Base-by-base conservation (phyloP, 495 filamentous ascomycete species). In the Neurospora sp. region DNA sequence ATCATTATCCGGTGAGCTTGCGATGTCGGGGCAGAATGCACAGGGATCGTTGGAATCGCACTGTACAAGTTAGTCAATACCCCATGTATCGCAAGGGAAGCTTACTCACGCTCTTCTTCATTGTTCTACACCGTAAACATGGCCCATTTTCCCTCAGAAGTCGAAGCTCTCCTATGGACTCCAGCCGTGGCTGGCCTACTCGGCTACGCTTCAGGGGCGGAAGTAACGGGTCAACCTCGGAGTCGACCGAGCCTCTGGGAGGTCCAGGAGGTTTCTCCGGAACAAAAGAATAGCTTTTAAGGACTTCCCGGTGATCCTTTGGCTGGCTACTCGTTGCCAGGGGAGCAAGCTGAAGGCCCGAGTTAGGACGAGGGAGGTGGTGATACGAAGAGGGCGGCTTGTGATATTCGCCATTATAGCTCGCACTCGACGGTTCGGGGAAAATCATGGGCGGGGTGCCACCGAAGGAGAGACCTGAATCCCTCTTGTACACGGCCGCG, bases 151-250 rank as follows among this genome's bases (percentile, higher is more conserved):
- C 84, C 27, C 81, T 82, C 9, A 83, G 81, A 3, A 87, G 78
- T 66, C 79, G 83, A 23, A 87, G 83, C 74, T 87, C 85, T 54
- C 82, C 85, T 41, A 87, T 87, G 38, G 85, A 87, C 73, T 87
- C 80, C 6, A 87, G 78, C 31, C 84, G 82, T 37, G 83, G 80
- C 74, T 83, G 84, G 16, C 84, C 85, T 20, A 85, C 83, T 41
- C 85, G 80, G 73, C 82, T 85, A 75, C 84, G 82, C 75, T 86
- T 86, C 62, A 87, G 70, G 1, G 85, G 85, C 16, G 85, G 85
- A 27, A 87, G 80, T 27, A 85, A 76, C n/a, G 85, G 83, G 69
- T 87, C 85, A 27, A 83, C 83, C 70, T 87, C 85, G 31, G 85
- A 83, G 72, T 87, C 85, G 16, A 86, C 75, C 2, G 84, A 85